A percentile compares a stretch with the other conserved stretches of the same genome.
phyloP scores from a whole-genome alignment of 1,284 basidiomycete genomes.

The Agroathelia rolfsii region DNA sequence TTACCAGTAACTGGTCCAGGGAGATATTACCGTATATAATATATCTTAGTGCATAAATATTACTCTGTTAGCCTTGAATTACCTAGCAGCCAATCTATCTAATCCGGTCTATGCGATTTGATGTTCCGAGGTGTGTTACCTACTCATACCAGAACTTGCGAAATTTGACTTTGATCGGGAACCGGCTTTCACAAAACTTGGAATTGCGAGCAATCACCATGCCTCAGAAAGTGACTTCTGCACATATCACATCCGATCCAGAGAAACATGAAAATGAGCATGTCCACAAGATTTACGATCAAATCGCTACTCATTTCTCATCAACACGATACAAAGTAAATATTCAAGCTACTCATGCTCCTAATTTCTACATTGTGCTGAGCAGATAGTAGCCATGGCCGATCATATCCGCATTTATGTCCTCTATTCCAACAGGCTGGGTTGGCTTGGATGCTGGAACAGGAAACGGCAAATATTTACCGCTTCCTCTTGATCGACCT shows the following conservation, averaged over 20 bases:
- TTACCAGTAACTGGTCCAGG: too few relatives aligned
- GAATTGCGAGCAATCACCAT: too few relatives aligned
- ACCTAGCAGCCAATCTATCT: too few relatives aligned
- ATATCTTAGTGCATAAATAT: too few relatives aligned
- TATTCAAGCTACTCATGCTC: slow-evolving; percentile 1
- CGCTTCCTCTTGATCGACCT: slow-evolving; percentile 49
- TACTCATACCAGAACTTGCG: too few relatives aligned
- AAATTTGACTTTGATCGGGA: too few relatives aligned
- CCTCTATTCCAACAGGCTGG: slow-evolving; percentile 63
- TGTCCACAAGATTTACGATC: slow-evolving; percentile 83
- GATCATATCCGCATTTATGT: slow-evolving; percentile 76
- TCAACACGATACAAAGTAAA: slow-evolving; percentile 87
- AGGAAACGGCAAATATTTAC: slow-evolving; percentile 96
- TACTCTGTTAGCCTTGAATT: too few relatives aligned
- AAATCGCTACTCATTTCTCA: slow-evolving; percentile 88
- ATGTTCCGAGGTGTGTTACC: too few relatives aligned
- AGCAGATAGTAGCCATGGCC: slow-evolving; percentile 76
- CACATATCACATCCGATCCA: slow-evolving; percentile 34
- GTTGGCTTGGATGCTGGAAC: slow-evolving; percentile 92
- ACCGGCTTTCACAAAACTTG: too few relatives aligned
- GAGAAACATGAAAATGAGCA: slow-evolving; percentile 60
- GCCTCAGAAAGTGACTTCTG: slow-evolving; percentile 29
- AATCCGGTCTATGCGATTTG: too few relatives aligned
- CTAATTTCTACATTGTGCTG: neutral
- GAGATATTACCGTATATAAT: too few relatives aligned